Evolutionary conservation across 2,329 filamentous ascomycete species (phyloP), one percentile per base, ranked within the genome.

Genomic region (Penicillium paneum): DNA sequence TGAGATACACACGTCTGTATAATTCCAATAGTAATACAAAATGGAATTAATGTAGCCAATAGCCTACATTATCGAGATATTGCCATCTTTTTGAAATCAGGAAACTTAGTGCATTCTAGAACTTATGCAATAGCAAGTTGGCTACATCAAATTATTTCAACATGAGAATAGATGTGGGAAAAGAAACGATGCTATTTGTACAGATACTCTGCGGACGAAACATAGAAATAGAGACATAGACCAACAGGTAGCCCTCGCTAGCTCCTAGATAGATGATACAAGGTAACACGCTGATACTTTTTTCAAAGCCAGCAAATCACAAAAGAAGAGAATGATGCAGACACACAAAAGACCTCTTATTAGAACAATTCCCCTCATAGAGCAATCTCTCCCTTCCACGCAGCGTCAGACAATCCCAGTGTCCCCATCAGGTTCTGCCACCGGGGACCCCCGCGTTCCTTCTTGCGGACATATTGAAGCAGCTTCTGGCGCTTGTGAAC

Each of bases 401-500:
- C 91, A 36, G 90, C 91, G 46, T 92, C 90, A 13, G 87, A 90
- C 74, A 99, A 75, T 13, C 95, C 94, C 58, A 99, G 78, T 56
- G 84, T 93, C 74, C 89, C 80, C 61, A 97, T 81, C 78, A 97
- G 79, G 74, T 96, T 83, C 72, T 88, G 86, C 90, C 92, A 99
- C 71, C 95, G 82, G 52, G 90, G 87, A 49, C 94, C 92, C 55
- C 94, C 94, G 60, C 91, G 84, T 76, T 99, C 95, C 78, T 92
- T 96, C 64, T 80, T 83, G 75, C 91, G 83, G 79, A 99, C 79
- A 74, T 99, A 99, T 64, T 82, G 83, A 68, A 99, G 75, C 61
- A 96, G 76, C 79, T 90, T 96, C 76, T 97, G 93, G 70, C 94
- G 81, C 72, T 85, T 87, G 74, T 99, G 94, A 49, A 96, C 87